Conservation (phyloP, 371 early-diverging fungal genomes). For the Lichtheimia ornata region DNA sequence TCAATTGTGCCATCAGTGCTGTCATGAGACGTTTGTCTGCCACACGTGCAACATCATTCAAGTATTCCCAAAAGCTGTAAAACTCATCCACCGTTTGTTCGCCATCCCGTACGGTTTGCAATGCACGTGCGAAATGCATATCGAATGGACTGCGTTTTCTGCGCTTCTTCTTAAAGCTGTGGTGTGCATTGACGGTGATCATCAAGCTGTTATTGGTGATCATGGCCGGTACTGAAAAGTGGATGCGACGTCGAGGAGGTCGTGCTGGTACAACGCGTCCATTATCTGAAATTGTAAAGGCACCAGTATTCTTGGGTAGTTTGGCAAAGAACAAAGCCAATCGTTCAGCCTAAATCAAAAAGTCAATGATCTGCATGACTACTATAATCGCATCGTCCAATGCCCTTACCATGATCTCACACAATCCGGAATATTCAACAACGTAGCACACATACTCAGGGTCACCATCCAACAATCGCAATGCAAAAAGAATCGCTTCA, state of each 20-base stretch:
- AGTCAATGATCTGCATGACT: background rate
- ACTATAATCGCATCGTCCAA: background rate
- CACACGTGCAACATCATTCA: constrained; percentile 52
- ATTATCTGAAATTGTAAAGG: constrained; percentile 45
- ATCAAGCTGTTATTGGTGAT: constrained; percentile 48
- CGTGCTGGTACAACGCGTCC: constrained; percentile 38
- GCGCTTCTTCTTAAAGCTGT: constrained; percentile 48
- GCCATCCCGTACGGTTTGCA: constrained; percentile 34
- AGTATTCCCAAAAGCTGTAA: constrained; percentile 54
- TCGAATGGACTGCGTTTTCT: constrained; percentile 54
- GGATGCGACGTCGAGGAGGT: constrained; percentile 39
- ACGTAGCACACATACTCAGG: constrained; percentile 56
- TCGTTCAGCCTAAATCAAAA: constrained; percentile 39
- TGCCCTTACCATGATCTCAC: constrained; percentile 49
- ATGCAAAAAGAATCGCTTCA: constrained; percentile 50
- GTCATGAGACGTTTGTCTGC: constrained; percentile 50
- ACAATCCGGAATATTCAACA: constrained; percentile 52
- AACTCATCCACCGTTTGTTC: constrained; percentile 47
- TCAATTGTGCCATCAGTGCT: constrained; percentile 48
- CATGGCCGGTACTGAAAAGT: constrained; percentile 49
- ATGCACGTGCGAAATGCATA: constrained; percentile 36
- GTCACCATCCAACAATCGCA: constrained; percentile 48
- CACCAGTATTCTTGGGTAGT: constrained; percentile 46
- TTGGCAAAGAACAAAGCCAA: constrained; percentile 41
- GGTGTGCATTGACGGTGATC: constrained; percentile 49